phyloP scores from a whole-genome alignment of 495 filamentous ascomycete genomes.

The Penicillium desertorum region DNA sequence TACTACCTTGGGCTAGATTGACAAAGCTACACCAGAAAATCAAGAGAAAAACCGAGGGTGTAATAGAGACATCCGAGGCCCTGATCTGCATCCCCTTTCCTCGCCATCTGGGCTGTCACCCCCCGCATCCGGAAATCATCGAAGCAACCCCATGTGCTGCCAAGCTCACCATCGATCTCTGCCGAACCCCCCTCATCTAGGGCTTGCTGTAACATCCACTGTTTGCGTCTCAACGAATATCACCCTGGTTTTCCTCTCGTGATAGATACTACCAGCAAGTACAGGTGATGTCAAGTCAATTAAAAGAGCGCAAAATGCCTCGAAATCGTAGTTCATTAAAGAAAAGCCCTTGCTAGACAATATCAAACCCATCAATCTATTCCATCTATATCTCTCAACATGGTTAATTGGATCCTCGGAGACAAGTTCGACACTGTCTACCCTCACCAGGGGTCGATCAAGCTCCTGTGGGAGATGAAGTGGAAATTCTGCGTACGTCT shows the following conservation, averaged over 20 bases:
- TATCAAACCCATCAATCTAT: background rate
- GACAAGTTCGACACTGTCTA: conserved; percentile 40
- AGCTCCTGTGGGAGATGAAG: conserved; percentile 76
- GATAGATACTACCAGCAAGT: conserved; percentile 4
- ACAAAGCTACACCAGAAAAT: too few species aligned
- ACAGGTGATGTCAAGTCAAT: background rate
- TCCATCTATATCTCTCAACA: conserved; percentile 13
- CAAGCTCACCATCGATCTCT: background rate
- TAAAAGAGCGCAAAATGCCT: background rate
- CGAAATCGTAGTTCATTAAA: background rate
- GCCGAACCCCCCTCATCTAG: background rate
- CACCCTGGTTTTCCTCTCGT: conserved; percentile 4
- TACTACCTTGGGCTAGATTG: too few species aligned
- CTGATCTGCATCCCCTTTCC: background rate
- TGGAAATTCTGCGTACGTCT: conserved; percentile 68
- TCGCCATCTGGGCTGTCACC: background rate
- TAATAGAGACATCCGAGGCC: background rate
- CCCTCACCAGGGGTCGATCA: conserved; percentile 68
- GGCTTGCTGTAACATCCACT: conserved; percentile 4
- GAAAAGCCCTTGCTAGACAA: background rate
- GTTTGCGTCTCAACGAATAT: conserved; percentile 19
- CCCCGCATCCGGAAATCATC: conserved; percentile 15
- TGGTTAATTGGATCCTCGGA: conserved; percentile 39
- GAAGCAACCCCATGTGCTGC: background rate
- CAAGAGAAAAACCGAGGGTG: too few species aligned